These are phyloP conservation scores for Bolboschoenus planiculmis DNA, from an alignment of 176 grass and related monocot species.

Conservation along the genomic window DNA sequence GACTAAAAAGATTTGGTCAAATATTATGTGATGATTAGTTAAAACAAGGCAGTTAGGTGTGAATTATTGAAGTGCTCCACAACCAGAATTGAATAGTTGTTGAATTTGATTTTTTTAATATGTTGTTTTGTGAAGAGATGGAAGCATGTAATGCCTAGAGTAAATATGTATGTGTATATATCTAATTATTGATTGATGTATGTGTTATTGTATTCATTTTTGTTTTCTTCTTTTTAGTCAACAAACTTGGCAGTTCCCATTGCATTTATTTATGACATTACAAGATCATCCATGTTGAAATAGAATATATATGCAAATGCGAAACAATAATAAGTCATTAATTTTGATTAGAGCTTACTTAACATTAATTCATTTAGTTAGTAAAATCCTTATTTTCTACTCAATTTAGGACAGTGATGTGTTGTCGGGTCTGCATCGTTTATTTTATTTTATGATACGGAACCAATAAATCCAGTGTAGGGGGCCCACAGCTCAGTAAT, in stretches of 20 bases:
- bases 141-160: background rate
- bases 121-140: constrained; percentile 4
- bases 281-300: no score
- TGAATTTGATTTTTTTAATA: constrained; percentile 1
- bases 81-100: background rate
- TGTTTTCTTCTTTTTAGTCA: no score
- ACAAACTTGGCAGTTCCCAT: no score
- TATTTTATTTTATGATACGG: background rate
- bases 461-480: background rate
- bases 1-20: background rate
- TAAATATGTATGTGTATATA: constrained; percentile 7
- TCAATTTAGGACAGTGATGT: background rate
- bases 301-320: no score
- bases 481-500: background rate
- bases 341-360: no score
- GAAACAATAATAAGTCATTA: no score
- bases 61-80: background rate
- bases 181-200: background rate
- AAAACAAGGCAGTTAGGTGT: background rate
- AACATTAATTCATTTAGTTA: no score
- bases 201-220: background rate
- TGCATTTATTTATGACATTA: no score
- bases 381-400: background rate
- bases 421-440: background rate
- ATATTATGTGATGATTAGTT: background rate